These are phyloP conservation scores for Aureobasidium sp. DNA, from an alignment of 2,329 filamentous ascomycete species.

Conservation along the genomic window DNA sequence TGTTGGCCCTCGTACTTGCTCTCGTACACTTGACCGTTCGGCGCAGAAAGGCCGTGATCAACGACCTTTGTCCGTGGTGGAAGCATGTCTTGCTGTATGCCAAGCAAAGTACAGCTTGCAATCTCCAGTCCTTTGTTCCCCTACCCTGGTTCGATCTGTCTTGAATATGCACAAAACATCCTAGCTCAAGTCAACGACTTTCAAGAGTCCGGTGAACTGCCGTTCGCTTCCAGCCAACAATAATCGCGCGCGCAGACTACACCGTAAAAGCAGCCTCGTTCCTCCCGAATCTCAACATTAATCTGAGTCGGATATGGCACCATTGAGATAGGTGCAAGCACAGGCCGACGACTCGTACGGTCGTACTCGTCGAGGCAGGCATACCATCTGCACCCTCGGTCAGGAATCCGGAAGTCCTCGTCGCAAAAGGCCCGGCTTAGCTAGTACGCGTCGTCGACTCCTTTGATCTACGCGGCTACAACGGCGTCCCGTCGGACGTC, in stretches of 20 bases:
- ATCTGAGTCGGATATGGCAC: neutral
- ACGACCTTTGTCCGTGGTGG: neutral
- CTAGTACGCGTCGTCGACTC: slow-evolving; percentile 4
- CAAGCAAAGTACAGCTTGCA: neutral
- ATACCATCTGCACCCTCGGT: neutral
- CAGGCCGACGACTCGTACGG: neutral
- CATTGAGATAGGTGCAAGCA: neutral
- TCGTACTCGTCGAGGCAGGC: neutral
- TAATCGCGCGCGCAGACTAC: neutral
- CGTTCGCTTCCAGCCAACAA: slow-evolving; percentile 4
- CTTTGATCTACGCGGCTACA: neutral
- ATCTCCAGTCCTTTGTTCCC: neutral
- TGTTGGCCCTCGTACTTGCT: neutral
- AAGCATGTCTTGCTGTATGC: neutral
- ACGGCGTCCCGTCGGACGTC: neutral
- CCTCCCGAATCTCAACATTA: neutral
- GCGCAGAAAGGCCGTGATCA: neutral
- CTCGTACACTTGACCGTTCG: neutral
- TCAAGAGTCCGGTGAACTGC: slow-evolving; percentile 2
- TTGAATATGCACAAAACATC: slow-evolving; percentile 5
- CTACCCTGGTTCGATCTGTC: neutral
- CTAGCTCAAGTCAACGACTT: neutral
- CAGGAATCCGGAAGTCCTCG: neutral
- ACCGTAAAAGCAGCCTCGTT: neutral
- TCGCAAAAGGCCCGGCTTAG: neutral